These are phyloP conservation scores for Cladobotryum mycophilum DNA, from an alignment of 2,329 filamentous ascomycete species.

Conservation along the genomic window DNA sequence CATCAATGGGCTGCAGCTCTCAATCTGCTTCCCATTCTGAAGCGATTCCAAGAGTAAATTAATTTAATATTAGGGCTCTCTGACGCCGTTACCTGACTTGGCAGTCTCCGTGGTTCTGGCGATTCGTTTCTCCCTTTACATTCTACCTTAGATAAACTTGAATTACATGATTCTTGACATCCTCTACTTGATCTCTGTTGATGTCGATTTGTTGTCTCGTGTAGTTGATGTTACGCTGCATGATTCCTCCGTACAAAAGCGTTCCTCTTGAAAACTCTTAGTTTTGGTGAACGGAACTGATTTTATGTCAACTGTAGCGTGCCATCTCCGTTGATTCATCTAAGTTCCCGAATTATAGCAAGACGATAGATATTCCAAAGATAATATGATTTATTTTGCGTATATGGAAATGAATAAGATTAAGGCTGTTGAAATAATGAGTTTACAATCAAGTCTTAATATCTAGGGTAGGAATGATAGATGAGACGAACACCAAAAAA, in stretches of 20 bases:
- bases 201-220: not conserved
- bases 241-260: not conserved
- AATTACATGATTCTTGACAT: not conserved
- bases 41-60: conserved; percentile 50
- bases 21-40: conserved; percentile 49
- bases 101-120: conserved; percentile 41
- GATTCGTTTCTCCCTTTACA: conserved; percentile 62
- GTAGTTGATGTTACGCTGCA: not conserved
- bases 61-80: conserved; percentile 53
- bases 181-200: not conserved
- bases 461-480: not conserved
- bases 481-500: not conserved
- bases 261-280: not conserved
- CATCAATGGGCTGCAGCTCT: conserved; percentile 48
- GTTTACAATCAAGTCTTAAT: not conserved
- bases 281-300: too few relatives aligned
- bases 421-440: not conserved
- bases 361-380: too few relatives aligned
- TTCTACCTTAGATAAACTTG: conserved; percentile 14
- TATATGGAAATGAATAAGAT: not conserved
- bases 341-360: too few relatives aligned
- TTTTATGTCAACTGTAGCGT: too few relatives aligned
- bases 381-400: too few relatives aligned
- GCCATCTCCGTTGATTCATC: too few relatives aligned
- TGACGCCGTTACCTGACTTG: conserved; percentile 43